Base-by-base conservation (phyloP, 164 flowering plant species). In the Stephania cephalantha region DNA sequence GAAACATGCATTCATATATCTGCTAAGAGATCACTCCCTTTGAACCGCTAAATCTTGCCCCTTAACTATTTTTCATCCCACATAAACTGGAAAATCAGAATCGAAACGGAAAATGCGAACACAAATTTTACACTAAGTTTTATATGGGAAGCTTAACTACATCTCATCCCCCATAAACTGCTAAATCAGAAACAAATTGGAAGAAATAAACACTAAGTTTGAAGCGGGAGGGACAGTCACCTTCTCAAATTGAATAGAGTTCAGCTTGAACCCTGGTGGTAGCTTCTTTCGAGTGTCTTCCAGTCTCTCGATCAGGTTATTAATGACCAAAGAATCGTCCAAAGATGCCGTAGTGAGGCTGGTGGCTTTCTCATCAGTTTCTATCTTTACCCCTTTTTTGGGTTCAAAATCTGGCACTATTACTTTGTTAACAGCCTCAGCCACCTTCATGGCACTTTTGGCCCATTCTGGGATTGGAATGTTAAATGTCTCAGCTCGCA, bases 231-330 rank as follows among this genome's bases (percentile, higher is more conserved):
- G 46, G 46, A 70, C 58, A 71, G n/a, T 55, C 66, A 91, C 95
- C 95, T 93, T 93, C 80, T 91, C 95, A 86, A 93, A 93, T 80
- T 91, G 98, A 78, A 93, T 86, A 18, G 93, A 90, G 17, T 82
- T 91, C 97, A 91, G 86, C 80, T 79, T 81, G 83, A 88, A 93
- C 20, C 85, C 90, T 48, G 85, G 79, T 1, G 88, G 78, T 71
- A 93, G 78, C 63, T 74, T 83, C 72, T 74, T 72, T 45, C 76
- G 77, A 79, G 84, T 79, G 12, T 81, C 81, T 76, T 90, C 93
- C 70, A 91, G 72, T 71, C 78, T 90, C 45, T n/a, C 45, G 9
- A 89, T 81, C 46, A 91, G 74, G 45, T 86, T 89, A 73, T 86
- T 77, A 66, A 91, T 93, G 30, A 89, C 86, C 6, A 83, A 92